Percentiles rank a stretch among this genome's conserved stretches.
Evolutionary conservation across 2,329 filamentous ascomycete species (phyloP).

Genomic region (Ceratocystis cacaofunesta): DNA sequence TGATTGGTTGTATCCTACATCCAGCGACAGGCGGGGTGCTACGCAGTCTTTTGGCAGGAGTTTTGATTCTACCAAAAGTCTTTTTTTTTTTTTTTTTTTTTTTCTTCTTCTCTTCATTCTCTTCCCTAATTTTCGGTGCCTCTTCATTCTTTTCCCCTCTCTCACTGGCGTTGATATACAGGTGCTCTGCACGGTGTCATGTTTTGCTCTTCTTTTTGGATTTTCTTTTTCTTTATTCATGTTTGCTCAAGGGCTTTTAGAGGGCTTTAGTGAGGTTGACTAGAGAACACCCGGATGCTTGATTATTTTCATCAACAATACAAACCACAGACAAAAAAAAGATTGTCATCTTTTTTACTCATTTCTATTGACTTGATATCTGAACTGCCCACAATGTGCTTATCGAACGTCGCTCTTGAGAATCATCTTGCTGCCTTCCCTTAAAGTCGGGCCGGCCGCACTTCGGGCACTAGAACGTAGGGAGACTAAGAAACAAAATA

Average conservation of each 20-base stretch:
- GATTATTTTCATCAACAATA: background rate
- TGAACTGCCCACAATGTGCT: no score
- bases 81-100: background rate
- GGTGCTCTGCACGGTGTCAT: background rate
- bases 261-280: background rate
- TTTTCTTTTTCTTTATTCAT: background rate
- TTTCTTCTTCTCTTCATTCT: no score
- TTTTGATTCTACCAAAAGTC: background rate
- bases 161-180: background rate
- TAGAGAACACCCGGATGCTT: background rate
- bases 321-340: background rate
- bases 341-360: background rate
- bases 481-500: no score
- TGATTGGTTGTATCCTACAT: conserved; percentile 1
- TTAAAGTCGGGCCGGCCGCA: no score
- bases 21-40: background rate
- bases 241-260: background rate
- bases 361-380: no score
- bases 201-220: background rate
- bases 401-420: no score
- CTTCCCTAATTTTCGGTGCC: background rate
- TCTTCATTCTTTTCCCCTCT: background rate
- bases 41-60: background rate
- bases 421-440: no score
- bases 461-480: no score